Conservation (phyloP, 192 early-diverging fungal species). For the Entomortierella parvispora region DNA sequence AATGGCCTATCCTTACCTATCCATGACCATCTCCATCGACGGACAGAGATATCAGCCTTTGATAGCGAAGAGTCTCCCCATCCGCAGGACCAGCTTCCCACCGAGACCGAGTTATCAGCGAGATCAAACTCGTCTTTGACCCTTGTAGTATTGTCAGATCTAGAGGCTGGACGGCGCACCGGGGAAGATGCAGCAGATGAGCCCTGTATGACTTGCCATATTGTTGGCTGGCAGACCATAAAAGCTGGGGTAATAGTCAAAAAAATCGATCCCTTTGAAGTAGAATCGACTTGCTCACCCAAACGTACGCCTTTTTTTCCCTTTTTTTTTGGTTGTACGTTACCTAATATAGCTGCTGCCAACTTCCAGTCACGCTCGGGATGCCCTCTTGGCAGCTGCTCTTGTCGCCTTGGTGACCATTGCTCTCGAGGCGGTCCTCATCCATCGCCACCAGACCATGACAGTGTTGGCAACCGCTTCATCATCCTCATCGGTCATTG, state of each 20-base stretch:
- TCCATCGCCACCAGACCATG: slow-evolving; percentile 22
- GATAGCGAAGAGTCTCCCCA: too few species aligned
- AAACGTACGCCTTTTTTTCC: too few species aligned
- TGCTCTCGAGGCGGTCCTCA: slow-evolving; percentile 18
- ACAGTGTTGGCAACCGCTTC: not conserved
- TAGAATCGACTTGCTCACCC: too few species aligned
- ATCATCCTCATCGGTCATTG: not conserved
- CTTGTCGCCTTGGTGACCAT: slow-evolving; percentile 26
- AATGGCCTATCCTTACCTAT: not conserved
- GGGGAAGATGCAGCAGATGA: too few species aligned
- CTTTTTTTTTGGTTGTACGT: not conserved
- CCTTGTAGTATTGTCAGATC: too few species aligned
- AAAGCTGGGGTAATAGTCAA: slow-evolving; percentile 38
- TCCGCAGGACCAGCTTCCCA: too few species aligned
- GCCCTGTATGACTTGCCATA: not conserved
- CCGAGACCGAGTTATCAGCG: too few species aligned
- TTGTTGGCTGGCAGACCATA: slow-evolving; percentile 22
- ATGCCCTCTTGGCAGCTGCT: slow-evolving; percentile 23
- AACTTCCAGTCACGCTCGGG: slow-evolving; percentile 23
- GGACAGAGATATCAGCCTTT: too few species aligned
- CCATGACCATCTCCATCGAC: not conserved
- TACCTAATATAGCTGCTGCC: slow-evolving; percentile 20
- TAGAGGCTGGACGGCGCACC: too few species aligned
- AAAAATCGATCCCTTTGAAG: too few species aligned
- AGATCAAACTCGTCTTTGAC: too few species aligned